Evolutionary conservation across 176 grass and related monocot genomes (phyloP).

Genomic region (Cenchrus fungigraminus): DNA sequence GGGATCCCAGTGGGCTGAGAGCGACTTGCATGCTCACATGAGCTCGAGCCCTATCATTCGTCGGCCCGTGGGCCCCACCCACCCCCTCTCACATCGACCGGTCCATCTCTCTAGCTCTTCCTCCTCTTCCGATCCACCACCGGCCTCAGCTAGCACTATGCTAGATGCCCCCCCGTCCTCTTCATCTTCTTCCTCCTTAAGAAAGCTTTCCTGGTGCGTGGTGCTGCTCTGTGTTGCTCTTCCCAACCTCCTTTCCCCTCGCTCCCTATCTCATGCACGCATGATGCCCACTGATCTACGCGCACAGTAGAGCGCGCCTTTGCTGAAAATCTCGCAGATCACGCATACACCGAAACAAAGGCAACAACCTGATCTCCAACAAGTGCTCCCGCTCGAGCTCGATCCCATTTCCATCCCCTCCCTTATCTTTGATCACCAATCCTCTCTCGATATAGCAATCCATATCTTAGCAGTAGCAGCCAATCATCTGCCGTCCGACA

Average conservation of each 20-base stretch:
- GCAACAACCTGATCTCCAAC: neutral
- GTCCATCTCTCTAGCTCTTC: neutral
- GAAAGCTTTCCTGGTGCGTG: constrained; percentile 5
- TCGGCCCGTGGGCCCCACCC: constrained; percentile 41
- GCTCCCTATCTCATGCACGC: constrained; percentile 27
- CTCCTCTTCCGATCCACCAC: neutral
- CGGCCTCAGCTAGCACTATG: constrained; percentile 28
- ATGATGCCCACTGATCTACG: constrained; percentile 29
- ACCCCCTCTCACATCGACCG: neutral
- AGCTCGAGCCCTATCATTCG: constrained; percentile 60
- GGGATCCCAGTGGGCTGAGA: constrained; percentile 48
- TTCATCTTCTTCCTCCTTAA: constrained; percentile 42
- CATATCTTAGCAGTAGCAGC: neutral
- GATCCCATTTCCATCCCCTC: constrained; percentile 2
- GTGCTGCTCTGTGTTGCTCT: constrained; percentile 21
- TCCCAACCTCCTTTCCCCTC: constrained; percentile 24
- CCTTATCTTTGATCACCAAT: constrained; percentile 28
- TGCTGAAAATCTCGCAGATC: constrained; percentile 32
- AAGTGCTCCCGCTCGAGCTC: neutral
- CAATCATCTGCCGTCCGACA: constrained; percentile 14
- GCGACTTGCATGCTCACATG: constrained; percentile 81
- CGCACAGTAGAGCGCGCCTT: neutral
- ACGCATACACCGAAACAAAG: constrained; percentile 19
- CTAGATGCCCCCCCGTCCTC: constrained; percentile 28
- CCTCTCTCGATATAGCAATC: neutral